These are phyloP conservation scores for Datura wrightii DNA, from an alignment of 257 asterid species.

Conservation along the genomic window DNA sequence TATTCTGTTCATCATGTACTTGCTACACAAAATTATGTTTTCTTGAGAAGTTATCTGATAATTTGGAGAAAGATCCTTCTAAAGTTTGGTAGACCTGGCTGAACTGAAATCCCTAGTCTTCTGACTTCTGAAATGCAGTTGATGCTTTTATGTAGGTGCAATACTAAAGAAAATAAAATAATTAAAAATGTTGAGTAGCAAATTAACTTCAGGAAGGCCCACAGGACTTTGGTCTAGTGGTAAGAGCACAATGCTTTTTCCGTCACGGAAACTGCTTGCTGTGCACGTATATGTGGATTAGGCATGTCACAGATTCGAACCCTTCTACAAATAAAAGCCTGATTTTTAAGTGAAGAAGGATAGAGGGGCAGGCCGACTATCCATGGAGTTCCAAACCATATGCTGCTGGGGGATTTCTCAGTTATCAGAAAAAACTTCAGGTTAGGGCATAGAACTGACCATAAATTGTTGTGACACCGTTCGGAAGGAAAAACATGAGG, in stretches of 20 bases:
- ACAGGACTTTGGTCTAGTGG: not conserved
- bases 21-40: not conserved
- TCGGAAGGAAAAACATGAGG: slow-evolving; percentile 95
- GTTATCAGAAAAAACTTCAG: not conserved
- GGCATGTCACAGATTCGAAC: not conserved
- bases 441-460: slow-evolving; percentile 52
- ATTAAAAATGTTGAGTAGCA: not conserved
- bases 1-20: not conserved
- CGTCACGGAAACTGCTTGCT: not conserved
- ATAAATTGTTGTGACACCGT: slow-evolving; percentile 57
- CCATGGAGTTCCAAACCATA: not conserved
- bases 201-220: not conserved
- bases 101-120: slow-evolving; percentile 7
- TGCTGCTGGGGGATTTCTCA: not conserved
- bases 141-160: not conserved
- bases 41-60: not conserved
- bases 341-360: slow-evolving; percentile 8
- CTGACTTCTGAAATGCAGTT: not conserved
- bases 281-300: not conserved
- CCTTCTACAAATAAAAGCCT: not conserved
- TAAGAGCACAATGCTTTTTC: not conserved
- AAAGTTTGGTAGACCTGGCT: not conserved
- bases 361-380: not conserved
- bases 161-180: not conserved
- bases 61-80: not conserved